Base-by-base conservation (phyloP, 768 basidiomycete species). In the Macrolepiota fuliginosa region DNA sequence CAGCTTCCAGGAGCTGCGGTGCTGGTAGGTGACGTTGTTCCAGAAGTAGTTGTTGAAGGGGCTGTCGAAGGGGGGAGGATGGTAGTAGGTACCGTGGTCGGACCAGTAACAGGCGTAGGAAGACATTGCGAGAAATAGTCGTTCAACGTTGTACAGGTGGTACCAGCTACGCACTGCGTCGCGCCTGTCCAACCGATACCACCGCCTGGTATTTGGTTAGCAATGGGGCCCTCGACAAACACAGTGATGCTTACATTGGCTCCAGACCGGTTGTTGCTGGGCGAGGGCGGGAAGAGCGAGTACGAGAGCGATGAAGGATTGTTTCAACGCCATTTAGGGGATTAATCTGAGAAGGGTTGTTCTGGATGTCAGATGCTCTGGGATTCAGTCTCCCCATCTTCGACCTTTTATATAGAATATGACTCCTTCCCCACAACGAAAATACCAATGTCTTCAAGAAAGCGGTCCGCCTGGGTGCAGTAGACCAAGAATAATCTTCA, bases 71-170 rank as follows among this genome's bases (percentile, higher is more conserved):
- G 56, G 11, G 67, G 59, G 24, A 58, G 46, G n/a, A 64, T 59
- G 22, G 62, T 54, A 9, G 70, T 58, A 10, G 68, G 39, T 10
- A 68, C 13, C n/a, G n/a, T n/a, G 40, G 65, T 49, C 2, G 68
- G 47, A 4, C 68, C 62, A 7, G 66, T 61, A 13, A 71, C 73
- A 24, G 29, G 29, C 7, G 29, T 32, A 32, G 75, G 74, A 1
- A 74, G 64, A 63, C 76, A 77, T 57, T 77, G 76, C 11, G 64
- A 75, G 62, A 74, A 78, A 12, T 58, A 78, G n/a, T 69, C 64
- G 56, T 77, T 78, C 4, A 70, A 17, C 4, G 46, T 46, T 27
- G 61, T 68, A 62, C 78, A 79, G 3, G 66, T 65, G 29, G 73
- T 54, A 1, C 76, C 75, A 49, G 74, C 63, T 3, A 67, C 72